Percentiles rank a stretch among this genome's conserved stretches.
Conservation (phyloP, 768 basidiomycete genomes). For the Dendrothele bispora region DNA sequence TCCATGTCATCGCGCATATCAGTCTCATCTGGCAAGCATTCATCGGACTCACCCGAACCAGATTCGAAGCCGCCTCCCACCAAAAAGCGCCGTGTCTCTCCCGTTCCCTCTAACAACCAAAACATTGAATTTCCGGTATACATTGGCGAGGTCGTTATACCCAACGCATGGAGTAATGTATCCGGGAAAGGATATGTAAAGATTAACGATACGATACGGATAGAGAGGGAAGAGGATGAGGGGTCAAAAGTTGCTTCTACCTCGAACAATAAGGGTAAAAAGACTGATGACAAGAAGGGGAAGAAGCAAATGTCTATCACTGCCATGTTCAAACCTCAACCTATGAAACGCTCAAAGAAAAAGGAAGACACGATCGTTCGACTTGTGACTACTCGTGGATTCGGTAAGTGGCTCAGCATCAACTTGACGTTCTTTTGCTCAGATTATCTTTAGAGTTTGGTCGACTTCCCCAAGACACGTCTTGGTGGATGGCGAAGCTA, state of each 20-base stretch:
- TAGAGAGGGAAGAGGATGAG: slow-evolving; percentile 55
- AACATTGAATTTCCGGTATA: slow-evolving; percentile 35
- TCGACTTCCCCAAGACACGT: slow-evolving; percentile 65
- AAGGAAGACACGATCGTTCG: slow-evolving; percentile 65
- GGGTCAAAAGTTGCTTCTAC: too few species aligned
- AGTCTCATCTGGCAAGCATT: slow-evolving; percentile 15
- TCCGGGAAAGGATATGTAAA: slow-evolving; percentile 73
- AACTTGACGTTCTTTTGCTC: background rate
- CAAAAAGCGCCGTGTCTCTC: slow-evolving; percentile 56
- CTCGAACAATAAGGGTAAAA: slow-evolving; percentile 36
- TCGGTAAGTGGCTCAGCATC: slow-evolving; percentile 54
- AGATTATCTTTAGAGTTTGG: slow-evolving; percentile 63
- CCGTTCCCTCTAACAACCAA: slow-evolving; percentile 24
- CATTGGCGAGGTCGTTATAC: slow-evolving; percentile 66
- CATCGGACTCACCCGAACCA: slow-evolving; percentile 13
- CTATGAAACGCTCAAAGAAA: slow-evolving; percentile 47
- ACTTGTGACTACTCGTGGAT: slow-evolving; percentile 61
- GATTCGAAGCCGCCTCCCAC: slow-evolving; percentile 30
- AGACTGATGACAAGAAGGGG: slow-evolving; percentile 27
- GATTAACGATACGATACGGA: slow-evolving; percentile 54
- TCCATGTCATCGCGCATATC: slow-evolving; percentile 28
- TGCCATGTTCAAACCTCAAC: slow-evolving; percentile 62
- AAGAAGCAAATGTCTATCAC: slow-evolving; percentile 69
- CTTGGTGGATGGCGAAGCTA: slow-evolving; percentile 73
- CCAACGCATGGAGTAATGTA: slow-evolving; percentile 78